phyloP scores from a whole-genome alignment of 116 monocot species.

The Cymodocea nodosa region DNA sequence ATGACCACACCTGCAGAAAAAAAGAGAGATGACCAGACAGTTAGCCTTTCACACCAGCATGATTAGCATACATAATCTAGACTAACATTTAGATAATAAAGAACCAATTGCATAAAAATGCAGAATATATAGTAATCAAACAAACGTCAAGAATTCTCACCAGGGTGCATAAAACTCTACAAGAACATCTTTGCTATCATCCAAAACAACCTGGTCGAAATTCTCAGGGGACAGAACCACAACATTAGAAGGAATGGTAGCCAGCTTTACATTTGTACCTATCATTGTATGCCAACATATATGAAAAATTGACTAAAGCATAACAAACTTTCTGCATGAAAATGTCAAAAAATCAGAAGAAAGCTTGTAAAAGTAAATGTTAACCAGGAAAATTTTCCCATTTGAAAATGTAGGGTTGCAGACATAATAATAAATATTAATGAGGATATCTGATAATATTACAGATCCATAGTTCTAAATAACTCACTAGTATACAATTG shows the following conservation, averaged over 20 bases:
- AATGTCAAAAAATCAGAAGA: neutral
- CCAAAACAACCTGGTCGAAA: slow-evolving; percentile 27
- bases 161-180: slow-evolving; percentile 39
- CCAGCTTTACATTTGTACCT: slow-evolving; percentile 33
- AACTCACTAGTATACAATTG: no score
- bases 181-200: slow-evolving; percentile 28
- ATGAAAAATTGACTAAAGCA: neutral
- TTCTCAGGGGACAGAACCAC: slow-evolving; percentile 21
- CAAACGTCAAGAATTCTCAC: slow-evolving; percentile 6
- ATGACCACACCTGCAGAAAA: slow-evolving; percentile 50
- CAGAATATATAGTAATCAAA: neutral
- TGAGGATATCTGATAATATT: no score
- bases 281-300: neutral
- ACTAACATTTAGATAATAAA: neutral
- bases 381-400: no score
- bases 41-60: neutral
- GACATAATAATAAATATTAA: no score
- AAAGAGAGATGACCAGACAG: neutral
- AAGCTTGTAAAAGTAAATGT: neutral
- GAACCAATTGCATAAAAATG: neutral
- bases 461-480: no score
- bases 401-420: no score
- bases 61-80: neutral
- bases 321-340: neutral
- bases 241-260: slow-evolving; percentile 21